A percentile compares a stretch with the other conserved stretches of the same genome.
Conservation (phyloP, 1,139 yeast species). For the Spencermartinsiella ligniputridi region DNA sequence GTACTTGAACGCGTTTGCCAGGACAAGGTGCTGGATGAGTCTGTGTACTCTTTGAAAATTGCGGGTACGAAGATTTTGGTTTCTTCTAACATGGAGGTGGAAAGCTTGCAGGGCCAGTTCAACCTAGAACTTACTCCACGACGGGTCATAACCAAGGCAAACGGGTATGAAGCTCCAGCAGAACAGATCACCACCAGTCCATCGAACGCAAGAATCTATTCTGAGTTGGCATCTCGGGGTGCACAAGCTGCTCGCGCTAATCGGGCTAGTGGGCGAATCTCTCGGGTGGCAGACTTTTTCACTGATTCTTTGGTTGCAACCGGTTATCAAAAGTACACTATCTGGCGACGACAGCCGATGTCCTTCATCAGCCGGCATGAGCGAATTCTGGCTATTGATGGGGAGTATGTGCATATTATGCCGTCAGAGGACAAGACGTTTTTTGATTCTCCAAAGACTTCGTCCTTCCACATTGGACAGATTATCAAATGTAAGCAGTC, state of each 20-base stretch:
- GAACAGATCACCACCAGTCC: constrained; percentile 1
- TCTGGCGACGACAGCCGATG: constrained; percentile 84
- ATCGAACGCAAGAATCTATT: constrained; percentile 1
- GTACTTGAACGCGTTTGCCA: constrained; percentile 33
- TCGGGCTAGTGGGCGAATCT: constrained; percentile 6
- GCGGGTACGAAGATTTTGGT: constrained; percentile 27
- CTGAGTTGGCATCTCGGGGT: constrained; percentile 10
- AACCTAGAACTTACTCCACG: constrained; percentile 30
- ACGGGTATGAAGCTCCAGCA: constrained; percentile 23
- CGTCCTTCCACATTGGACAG: constrained; percentile 82
- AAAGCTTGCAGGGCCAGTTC: constrained; percentile 22
- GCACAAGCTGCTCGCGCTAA: constrained; percentile 16
- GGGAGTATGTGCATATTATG: constrained; percentile 84
- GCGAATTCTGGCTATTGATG: constrained; percentile 81
- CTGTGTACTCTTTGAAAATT: constrained; percentile 33
- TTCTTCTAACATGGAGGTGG: constrained; percentile 15
- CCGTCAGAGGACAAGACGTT: constrained; percentile 71
- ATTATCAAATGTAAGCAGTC: constrained; percentile 74
- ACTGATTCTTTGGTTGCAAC: constrained; percentile 18
- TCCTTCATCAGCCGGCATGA: constrained; percentile 79
- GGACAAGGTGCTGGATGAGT: constrained; percentile 32
- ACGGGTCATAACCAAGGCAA: constrained; percentile 26
- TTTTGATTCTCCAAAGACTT: constrained; percentile 75
- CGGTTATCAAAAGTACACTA: constrained; percentile 56
- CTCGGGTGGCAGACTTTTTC: constrained; percentile 6